These are phyloP conservation scores for Prunus padus DNA, from an alignment of 306 rosid genomes.

Conservation along the genomic window DNA sequence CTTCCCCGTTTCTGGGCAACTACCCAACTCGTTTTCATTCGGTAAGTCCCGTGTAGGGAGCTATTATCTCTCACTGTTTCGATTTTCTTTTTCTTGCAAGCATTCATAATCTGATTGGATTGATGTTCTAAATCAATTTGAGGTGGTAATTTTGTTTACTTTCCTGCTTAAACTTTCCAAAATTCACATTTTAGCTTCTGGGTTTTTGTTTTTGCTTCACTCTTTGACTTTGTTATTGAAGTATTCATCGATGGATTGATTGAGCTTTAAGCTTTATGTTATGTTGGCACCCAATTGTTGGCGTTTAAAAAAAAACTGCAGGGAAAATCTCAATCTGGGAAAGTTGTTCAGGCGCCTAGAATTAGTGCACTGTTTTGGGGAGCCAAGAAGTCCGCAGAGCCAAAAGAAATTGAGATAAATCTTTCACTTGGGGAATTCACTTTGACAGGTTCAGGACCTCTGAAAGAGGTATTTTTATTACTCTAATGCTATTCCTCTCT, in stretches of 20 bases:
- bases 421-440: conserved; percentile 40
- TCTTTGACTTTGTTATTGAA: not conserved
- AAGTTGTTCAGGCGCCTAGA: conserved; percentile 27
- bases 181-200: not conserved
- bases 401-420: conserved; percentile 34
- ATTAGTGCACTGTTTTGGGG: conserved; percentile 66
- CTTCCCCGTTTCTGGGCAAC: conserved; percentile 53
- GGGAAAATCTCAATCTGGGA: conserved; percentile 35
- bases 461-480: conserved; percentile 30
- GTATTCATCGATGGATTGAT: not conserved
- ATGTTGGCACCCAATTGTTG: not conserved
- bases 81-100: not conserved
- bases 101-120: not conserved
- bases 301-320: conserved; percentile 6
- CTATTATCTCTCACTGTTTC: not conserved
- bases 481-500: not conserved
- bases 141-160: not conserved
- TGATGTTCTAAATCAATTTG: not conserved
- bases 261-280: not conserved
- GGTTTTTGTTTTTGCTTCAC: not conserved
- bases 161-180: not conserved
- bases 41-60: conserved; percentile 23
- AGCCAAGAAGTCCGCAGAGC: conserved; percentile 40
- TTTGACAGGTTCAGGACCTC: conserved; percentile 36
- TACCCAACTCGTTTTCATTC: conserved; percentile 21